phyloP scores from a whole-genome alignment of 495 filamentous ascomycete species.

The Baudoinia panamericana region DNA sequence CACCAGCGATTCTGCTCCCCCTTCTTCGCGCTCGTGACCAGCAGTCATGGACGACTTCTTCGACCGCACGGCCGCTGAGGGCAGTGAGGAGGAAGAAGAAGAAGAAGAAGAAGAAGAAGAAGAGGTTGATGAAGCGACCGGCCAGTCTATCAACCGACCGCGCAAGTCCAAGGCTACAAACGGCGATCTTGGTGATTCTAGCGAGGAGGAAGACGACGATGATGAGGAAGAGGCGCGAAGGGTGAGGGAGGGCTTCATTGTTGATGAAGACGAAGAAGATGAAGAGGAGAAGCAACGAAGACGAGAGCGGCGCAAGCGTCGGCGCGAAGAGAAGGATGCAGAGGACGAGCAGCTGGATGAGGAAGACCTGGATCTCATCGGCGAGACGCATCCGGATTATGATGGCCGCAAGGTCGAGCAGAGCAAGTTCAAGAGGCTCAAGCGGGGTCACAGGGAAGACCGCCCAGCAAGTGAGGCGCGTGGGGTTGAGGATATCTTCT shows the following conservation, averaged over 20 bases:
- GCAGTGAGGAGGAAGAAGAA: constrained; percentile 78
- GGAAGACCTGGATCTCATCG: constrained; percentile 91
- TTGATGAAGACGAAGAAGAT: constrained; percentile 65
- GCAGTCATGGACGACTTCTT: constrained; percentile 38
- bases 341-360: constrained; percentile 87
- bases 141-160: constrained; percentile 36
- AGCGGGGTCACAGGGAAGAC: constrained; percentile 76
- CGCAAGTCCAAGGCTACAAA: constrained; percentile 32
- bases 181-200: constrained; percentile 60
- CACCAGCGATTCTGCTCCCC: too few relatives aligned
- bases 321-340: constrained; percentile 57
- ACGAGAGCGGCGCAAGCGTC: constrained; percentile 54
- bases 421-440: constrained; percentile 89
- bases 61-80: constrained; percentile 70
- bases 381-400: constrained; percentile 56
- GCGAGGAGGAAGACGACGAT: constrained; percentile 92
- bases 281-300: constrained; percentile 52
- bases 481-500: constrained; percentile 81
- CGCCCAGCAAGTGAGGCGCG: constrained; percentile 44
- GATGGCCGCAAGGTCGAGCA: constrained; percentile 34
- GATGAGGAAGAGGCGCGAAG: constrained; percentile 63
- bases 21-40: background rate
- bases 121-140: constrained; percentile 70
- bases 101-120: constrained; percentile 80
- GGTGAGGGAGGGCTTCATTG: constrained; percentile 87